A percentile compares a stretch with the other conserved stretches of the same genome.
phyloP scores from a whole-genome alignment of 257 asterid genomes.

The Apocynum venetum region DNA sequence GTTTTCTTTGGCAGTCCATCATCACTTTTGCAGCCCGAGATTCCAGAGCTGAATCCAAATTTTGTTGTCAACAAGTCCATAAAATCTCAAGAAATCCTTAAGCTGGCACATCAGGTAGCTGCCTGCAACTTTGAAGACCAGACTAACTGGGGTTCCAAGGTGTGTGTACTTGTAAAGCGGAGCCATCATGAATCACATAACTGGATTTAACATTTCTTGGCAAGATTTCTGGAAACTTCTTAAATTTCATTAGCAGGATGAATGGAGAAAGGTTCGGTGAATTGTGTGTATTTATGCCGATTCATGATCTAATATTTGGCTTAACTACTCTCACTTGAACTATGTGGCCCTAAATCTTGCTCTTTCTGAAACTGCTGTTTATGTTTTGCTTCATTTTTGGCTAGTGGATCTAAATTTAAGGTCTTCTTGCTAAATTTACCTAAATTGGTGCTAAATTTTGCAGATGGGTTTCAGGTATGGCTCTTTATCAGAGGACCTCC shows the following conservation, averaged over 20 bases:
- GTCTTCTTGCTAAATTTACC: no score
- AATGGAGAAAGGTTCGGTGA: no score
- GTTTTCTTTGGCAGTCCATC: slow-evolving; percentile 60
- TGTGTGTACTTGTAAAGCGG: slow-evolving; percentile 14
- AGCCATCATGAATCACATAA: no score
- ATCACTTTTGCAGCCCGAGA: slow-evolving; percentile 31
- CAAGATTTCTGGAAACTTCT: no score
- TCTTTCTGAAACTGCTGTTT: not conserved
- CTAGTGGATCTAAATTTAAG: no score
- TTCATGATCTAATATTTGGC: no score
- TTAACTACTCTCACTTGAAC: no score
- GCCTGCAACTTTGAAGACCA: slow-evolving; percentile 52
- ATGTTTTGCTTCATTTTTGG: not conserved
- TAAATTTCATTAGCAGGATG: not conserved
- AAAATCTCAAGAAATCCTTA: slow-evolving; percentile 14
- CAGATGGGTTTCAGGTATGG: slow-evolving; percentile 83
- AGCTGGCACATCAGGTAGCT: slow-evolving; percentile 50
- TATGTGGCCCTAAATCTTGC: not conserved
- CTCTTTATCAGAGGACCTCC: slow-evolving; percentile 70
- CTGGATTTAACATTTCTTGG: no score
- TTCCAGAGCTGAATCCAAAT: slow-evolving; percentile 40
- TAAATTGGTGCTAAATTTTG: not conserved
- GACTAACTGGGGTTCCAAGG: slow-evolving; percentile 70
- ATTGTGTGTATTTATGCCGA: no score
- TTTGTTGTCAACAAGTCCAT: slow-evolving; percentile 36